Percentiles rank a stretch among this genome's conserved stretches.
Conservation (phyloP, 768 basidiomycete species). For the Leucosporidium yakuticum region DNA sequence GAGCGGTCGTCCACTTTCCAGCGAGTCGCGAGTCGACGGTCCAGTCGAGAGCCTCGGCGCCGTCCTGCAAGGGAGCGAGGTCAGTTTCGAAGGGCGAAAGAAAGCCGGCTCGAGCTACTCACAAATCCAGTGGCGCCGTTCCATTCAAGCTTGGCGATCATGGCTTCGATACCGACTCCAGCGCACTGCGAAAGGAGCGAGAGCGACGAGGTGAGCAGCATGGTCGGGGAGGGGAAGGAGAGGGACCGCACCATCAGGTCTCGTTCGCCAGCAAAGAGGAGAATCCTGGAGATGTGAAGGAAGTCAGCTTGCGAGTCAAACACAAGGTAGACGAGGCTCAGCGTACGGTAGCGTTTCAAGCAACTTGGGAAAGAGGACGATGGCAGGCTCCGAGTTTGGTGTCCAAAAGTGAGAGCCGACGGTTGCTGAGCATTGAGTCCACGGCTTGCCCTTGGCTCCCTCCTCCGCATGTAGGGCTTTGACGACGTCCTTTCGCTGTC, state of each 20-base stretch:
- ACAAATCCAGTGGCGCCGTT: constrained; percentile 76
- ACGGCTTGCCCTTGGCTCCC: constrained; percentile 53
- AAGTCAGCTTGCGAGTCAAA: no score
- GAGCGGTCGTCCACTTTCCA: constrained; percentile 82
- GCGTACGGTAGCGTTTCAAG: constrained; percentile 51
- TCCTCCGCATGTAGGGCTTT: constrained; percentile 68
- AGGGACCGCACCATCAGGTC: constrained; percentile 58
- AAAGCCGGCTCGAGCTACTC: neutral
- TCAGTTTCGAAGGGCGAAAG: neutral
- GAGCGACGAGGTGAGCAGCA: no score
- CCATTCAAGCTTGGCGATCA: constrained; percentile 82
- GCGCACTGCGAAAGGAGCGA: constrained; percentile 55
- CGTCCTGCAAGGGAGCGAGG: constrained; percentile 27
- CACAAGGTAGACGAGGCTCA: no score
- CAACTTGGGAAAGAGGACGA: constrained; percentile 69
- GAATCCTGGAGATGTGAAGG: constrained; percentile 50
- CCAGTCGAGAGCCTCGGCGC: constrained; percentile 44
- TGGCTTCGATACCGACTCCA: constrained; percentile 77
- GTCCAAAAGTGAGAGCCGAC: constrained; percentile 62
- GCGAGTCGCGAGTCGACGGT: constrained; percentile 65
- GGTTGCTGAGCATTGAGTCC: constrained; percentile 74
- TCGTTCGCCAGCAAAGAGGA: constrained; percentile 90
- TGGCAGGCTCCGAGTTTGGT: constrained; percentile 59
- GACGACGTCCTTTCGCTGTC: constrained; percentile 74
- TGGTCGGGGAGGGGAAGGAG: no score